Base-by-base conservation (phyloP, 176 grass and related monocot species). In the Bonia amplexicaulis region DNA sequence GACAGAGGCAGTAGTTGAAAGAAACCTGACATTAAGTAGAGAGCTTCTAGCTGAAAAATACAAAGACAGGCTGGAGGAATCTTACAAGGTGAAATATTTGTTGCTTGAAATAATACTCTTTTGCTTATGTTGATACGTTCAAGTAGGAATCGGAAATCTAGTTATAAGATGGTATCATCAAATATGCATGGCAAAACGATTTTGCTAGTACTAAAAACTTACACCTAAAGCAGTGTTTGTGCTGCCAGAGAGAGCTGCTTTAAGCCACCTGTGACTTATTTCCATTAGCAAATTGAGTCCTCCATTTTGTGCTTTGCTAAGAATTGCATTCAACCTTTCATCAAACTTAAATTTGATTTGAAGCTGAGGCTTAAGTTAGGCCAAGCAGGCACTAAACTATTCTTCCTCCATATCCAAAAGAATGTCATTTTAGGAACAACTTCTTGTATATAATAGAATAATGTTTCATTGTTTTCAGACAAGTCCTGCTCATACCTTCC, bases 31-130 rank as follows among this genome's bases (percentile, higher is more conserved):
- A 73, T 71, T 99, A 86, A 94, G 80, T 61, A 91, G 82, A 62
- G 93, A 99, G 71, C 66, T 93, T 22, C 58, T 96, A 54, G 66
- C 90, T 64, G 92, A 91, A 53, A 99, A 92, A 85, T 99, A 91
- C 86, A 96, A 96, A 78, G 91, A 94, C 79, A 94, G 78, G 31
- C 60, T 99, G 55, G 93, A 94, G 49, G 73, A 89, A 69, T 84
- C 93, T 69, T 99, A 99, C 84, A 95, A 96, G 96, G 96, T 99
- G 48, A 88, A 85, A 78, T 78, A 76, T 86, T 73, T 82, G 40
- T 80, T 88, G 80, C 12, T 88, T 69, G 8, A 72, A 74, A 59
- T 15, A 31, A 13, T 79, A 70, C 2, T 73, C n/a, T 51, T 74
- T 89, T 69, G n/a, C 69, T 73, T 73, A 27, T 86, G 39, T 82